phyloP scores from a whole-genome alignment of 148 eudicot genomes.

The Vaccinium darrowii region DNA sequence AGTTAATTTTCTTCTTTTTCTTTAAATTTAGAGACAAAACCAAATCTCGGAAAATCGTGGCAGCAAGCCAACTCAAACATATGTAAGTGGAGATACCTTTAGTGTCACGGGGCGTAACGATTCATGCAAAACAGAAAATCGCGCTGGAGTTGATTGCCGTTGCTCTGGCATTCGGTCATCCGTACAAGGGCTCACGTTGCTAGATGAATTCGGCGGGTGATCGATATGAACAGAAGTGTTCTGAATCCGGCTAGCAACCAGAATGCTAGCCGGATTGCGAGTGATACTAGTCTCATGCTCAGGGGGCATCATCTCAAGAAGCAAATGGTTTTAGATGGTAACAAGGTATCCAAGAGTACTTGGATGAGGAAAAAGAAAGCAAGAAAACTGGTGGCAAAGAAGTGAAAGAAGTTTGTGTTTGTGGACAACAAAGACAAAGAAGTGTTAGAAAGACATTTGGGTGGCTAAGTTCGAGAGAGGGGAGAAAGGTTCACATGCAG shows the following conservation, averaged over 20 bases:
- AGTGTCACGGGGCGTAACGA: slow-evolving; percentile 58
- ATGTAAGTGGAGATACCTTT: slow-evolving; percentile 35
- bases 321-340: background rate
- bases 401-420: background rate
- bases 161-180: slow-evolving; percentile 29
- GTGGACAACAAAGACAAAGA: background rate
- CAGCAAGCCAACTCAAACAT: no score
- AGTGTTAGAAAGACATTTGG: background rate
- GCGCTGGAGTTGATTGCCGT: slow-evolving; percentile 16
- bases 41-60: no score
- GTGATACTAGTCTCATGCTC: slow-evolving; percentile 43
- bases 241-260: slow-evolving; percentile 26
- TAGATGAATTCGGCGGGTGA: slow-evolving; percentile 30
- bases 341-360: no score
- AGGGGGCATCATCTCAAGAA: slow-evolving; percentile 49
- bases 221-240: slow-evolving; percentile 30
- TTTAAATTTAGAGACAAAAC: no score
- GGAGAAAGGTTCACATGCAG: slow-evolving; percentile 42
- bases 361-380: no score
- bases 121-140: slow-evolving; percentile 44
- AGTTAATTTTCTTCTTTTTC: background rate
- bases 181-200: slow-evolving; percentile 37
- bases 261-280: slow-evolving; percentile 18
- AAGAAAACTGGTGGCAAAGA: background rate
- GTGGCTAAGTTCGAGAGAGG: slow-evolving; percentile 9